Evolutionary conservation across 2,329 filamentous ascomycete genomes (phyloP).

Genomic region (Alternaria gaisen): DNA sequence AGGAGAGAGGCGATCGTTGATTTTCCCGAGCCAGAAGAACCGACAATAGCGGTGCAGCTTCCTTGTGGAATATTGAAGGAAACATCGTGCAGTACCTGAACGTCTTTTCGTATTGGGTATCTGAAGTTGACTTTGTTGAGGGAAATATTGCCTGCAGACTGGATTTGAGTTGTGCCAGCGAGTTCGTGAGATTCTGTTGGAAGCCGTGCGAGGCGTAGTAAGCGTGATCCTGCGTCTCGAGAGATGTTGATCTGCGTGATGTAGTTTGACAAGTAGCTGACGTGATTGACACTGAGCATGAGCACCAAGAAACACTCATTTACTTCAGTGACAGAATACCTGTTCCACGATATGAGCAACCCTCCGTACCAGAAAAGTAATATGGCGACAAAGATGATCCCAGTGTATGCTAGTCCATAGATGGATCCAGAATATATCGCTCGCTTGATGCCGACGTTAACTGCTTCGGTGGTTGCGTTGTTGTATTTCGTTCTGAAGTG

Average conservation of each 20-base stretch:
- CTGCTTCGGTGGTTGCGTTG: constrained; percentile 60
- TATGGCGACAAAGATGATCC: constrained; percentile 75
- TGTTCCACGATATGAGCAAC: constrained; percentile 64
- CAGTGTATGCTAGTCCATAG: constrained; percentile 80
- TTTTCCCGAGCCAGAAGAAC: constrained; percentile 88
- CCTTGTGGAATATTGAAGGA: constrained; percentile 70
- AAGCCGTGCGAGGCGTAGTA: constrained; percentile 75
- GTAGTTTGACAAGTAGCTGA: constrained; percentile 73
- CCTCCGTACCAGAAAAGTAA: constrained; percentile 86
- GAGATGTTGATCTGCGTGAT: constrained; percentile 84
- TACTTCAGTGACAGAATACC: constrained; percentile 65
- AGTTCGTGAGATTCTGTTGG: constrained; percentile 67
- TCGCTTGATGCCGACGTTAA: constrained; percentile 70
- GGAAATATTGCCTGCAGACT: constrained; percentile 62
- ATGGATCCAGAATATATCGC: constrained; percentile 73
- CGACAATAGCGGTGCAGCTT: constrained; percentile 79
- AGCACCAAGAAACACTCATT: constrained; percentile 82
- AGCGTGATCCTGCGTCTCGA: constrained; percentile 73
- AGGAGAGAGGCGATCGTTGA: constrained; percentile 82
- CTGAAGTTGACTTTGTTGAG: constrained; percentile 73
- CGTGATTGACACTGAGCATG: constrained; percentile 81
- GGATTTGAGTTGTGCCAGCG: constrained; percentile 56
- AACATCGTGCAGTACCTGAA: constrained; percentile 68
- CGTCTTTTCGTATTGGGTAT: constrained; percentile 69
- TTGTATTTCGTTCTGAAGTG: constrained; percentile 74